Evolutionary conservation across 2,329 filamentous ascomycete genomes (phyloP), one percentile per base, ranked within the genome.

Genomic region (Alternaria rosae): DNA sequence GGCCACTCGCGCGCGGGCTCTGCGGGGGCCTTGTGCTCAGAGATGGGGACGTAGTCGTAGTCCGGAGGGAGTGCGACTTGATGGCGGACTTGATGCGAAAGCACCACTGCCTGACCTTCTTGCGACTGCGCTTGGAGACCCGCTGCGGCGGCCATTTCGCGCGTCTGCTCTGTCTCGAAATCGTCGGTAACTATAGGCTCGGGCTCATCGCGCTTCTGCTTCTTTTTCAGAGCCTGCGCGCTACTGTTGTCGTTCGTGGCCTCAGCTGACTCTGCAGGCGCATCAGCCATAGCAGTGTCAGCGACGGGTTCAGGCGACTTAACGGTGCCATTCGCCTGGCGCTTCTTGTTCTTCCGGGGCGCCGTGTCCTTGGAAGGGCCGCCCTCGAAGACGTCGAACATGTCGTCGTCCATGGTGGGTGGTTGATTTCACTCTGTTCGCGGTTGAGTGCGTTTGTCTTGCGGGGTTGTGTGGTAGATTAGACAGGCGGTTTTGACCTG

Each of bases 41-140:
- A 96, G 55, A 99, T 92, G n/a, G 94, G 94, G 17, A 97, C 86
- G 77, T 97, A 97, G 78, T 94, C 91, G 83, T 97, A 97, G 78
- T 97, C 92, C 10, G 94, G 94, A 3, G 95, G 95, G 20, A 99
- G 85, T 12, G 95, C 92, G 70, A 98, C 95, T 82, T 99, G 94
- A 85, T 99, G 95, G 81, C 97, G 94, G 72, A 99, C 97, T 83
- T 99, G 97, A 83, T 99, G 96, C 48, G 93, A 94, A 54, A 99
- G 82, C 21, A 97, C 90, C 26, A 99, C 88, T 6, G 91, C 88
- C 48, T 88, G 84, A 26, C 85, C 83, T 56, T 93, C 91, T 67
- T 87, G 88, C 78, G 87, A 87, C 78, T 80, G 84, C 63, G 81
- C 85, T 76, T 85, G 88, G 63, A 84, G 85, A 68, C 92, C 93